These are phyloP conservation scores for Melaleuca alternifolia DNA, from an alignment of 345 rosid species.

Conservation along the genomic window DNA sequence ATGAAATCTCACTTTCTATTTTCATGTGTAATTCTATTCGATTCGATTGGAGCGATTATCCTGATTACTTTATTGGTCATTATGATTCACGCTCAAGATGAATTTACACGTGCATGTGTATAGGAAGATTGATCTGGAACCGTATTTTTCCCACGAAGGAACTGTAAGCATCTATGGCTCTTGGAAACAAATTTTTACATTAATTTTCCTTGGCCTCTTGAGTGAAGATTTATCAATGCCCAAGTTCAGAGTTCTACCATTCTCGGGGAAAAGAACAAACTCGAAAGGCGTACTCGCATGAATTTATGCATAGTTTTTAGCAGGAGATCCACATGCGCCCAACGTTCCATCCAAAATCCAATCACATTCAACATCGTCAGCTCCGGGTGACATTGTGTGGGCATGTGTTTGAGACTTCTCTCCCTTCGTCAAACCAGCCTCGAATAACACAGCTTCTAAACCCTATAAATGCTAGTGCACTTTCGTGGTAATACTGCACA, in stretches of 20 bases:
- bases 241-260: neutral
- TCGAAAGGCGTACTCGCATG: neutral
- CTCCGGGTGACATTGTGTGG: neutral
- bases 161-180: neutral
- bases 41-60: neutral
- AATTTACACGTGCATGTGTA: neutral
- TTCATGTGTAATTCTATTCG: neutral
- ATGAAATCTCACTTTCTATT: neutral
- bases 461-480: neutral
- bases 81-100: neutral
- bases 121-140: neutral
- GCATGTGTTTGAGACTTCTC: neutral
- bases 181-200: neutral
- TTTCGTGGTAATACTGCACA: neutral
- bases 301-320: neutral
- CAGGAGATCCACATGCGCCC: neutral
- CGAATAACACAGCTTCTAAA: neutral
- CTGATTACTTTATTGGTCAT: neutral
- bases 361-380: neutral
- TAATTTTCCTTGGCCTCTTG: neutral
- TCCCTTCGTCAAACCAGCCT: neutral
- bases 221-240: neutral
- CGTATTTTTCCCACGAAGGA: neutral
- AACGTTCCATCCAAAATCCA: neutral
- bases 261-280: neutral